phyloP scores from a whole-genome alignment of 1,139 yeast species.

The Kodamaea sp. region DNA sequence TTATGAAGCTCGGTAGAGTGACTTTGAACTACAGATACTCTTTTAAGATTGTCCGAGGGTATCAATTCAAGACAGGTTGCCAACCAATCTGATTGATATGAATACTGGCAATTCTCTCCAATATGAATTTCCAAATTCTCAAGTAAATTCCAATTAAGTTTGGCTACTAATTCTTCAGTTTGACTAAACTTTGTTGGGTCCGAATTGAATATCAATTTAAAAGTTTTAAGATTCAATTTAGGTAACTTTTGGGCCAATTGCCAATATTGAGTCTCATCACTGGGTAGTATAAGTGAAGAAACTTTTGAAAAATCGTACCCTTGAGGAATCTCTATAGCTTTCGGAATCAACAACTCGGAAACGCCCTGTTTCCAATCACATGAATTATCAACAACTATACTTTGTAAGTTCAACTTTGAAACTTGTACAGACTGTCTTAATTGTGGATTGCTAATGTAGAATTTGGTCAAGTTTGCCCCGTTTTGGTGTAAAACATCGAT shows the following conservation, averaged over 20 bases:
- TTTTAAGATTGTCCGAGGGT: conserved; percentile 20
- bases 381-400: too few species aligned
- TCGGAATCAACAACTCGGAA: not conserved
- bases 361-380: not conserved
- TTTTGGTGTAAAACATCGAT: too few species aligned
- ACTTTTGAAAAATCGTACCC: not conserved
- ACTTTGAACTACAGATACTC: conserved; percentile 47
- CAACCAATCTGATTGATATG: conserved; percentile 1
- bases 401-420: too few species aligned
- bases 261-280: conserved; percentile 16
- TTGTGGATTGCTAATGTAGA: too few species aligned
- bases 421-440: too few species aligned
- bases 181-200: conserved; percentile 5
- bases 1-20: conserved; percentile 45
- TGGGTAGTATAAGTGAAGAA: conserved; percentile 17
- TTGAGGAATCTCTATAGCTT: too few species aligned
- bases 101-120: not conserved
- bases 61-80: conserved; percentile 10
- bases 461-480: too few species aligned
- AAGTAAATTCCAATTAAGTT: conserved; percentile 18
- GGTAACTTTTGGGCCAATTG: conserved; percentile 9
- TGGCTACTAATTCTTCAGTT: conserved; percentile 6
- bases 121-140: conserved; percentile 21
- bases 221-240: conserved; percentile 12
- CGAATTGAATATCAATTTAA: conserved; percentile 17